Conservation (phyloP, 805 yeast species). For the Cyberlindnera nakhonratchasimensis region DNA sequence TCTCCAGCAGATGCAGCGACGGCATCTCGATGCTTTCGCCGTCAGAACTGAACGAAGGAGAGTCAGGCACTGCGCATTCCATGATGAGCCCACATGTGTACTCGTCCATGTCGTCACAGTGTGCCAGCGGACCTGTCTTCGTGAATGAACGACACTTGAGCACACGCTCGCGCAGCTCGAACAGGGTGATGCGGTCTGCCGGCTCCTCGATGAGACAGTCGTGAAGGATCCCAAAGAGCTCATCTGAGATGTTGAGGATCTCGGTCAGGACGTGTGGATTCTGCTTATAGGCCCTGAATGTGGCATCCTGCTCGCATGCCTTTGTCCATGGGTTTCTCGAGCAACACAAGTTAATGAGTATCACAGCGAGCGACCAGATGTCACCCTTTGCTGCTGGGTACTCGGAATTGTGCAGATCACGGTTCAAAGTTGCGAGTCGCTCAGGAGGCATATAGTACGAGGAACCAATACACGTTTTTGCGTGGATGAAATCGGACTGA, state of each 20-base stretch:
- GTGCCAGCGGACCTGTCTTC: slow-evolving; percentile 20
- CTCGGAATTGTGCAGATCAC: slow-evolving; percentile 26
- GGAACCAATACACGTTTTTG: slow-evolving; percentile 80
- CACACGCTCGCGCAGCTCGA: slow-evolving; percentile 22
- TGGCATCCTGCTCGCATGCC: slow-evolving; percentile 60
- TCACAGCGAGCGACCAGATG: slow-evolving; percentile 83
- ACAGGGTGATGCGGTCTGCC: slow-evolving; percentile 29
- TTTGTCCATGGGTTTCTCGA: slow-evolving; percentile 90
- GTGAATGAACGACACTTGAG: slow-evolving; percentile 21
- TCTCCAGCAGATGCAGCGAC: neutral
- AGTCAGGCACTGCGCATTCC: slow-evolving; percentile 14
- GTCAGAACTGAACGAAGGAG: neutral
- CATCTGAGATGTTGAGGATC: slow-evolving; percentile 70
- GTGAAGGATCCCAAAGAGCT: slow-evolving; percentile 50
- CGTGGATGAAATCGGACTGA: slow-evolving; percentile 49
- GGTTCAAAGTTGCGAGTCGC: slow-evolving; percentile 42
- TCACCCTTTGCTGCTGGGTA: slow-evolving; percentile 78
- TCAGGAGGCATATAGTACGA: slow-evolving; percentile 95
- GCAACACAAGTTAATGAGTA: slow-evolving; percentile 74
- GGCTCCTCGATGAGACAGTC: slow-evolving; percentile 33
- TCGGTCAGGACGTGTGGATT: slow-evolving; percentile 53
- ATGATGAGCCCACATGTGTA: slow-evolving; percentile 1
- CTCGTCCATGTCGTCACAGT: slow-evolving; percentile 12
- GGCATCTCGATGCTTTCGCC: slow-evolving; percentile 8
- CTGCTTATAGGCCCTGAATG: slow-evolving; percentile 61